Base-by-base conservation (phyloP, 768 basidiomycete species). In the Plicaturopsis crispa region DNA sequence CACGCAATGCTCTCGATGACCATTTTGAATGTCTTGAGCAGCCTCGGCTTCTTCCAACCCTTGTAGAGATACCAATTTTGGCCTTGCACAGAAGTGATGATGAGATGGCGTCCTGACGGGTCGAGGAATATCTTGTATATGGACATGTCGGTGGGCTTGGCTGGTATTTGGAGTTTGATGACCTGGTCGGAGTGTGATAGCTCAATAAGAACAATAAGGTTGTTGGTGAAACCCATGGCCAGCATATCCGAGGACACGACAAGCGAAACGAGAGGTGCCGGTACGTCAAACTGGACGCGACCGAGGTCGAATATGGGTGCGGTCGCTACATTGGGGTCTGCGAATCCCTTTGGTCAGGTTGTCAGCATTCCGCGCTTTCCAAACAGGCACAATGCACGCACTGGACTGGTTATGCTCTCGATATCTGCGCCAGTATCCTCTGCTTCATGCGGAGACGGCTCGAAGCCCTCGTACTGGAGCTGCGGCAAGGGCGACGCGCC, bases 41-140 rank as follows among this genome's bases (percentile, higher is more conserved):
- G 81, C 31, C 77, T 73, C 1, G 89, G 83, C 51, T 91, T 88
- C 65, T 84, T 85, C 77, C 82, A 84, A 6, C 74, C 71, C 38
- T 74, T 70, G 51, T 78, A 91, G 3, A 92, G 63, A 54, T 98
- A 97, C 80, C 87, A 97, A 44, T 89, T 93, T 54, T 99, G 93
- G 36, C 91, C 91, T 50, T 89, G 79, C 10, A 65, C 67, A 6
- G 91, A 92, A 0, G 89, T 87, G 38, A 94, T 70, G 30, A 98
- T 61, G 35, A 94, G 74, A 62, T 98, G 96, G 23, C 86, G 72
- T 4, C 93, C 93, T 0, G 91, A 85, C 11, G 93, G 93, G 57
- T 98, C 93, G 55, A 87, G 75, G 62, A 92, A 97, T 37, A 97
- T 61, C 53, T 84, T 84, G 65, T 83, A 63, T 33, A 97, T 78